Evolutionary conservation across 2,329 filamentous ascomycete species (phyloP).

Genomic region (Fusarium brevicatenulatum): DNA sequence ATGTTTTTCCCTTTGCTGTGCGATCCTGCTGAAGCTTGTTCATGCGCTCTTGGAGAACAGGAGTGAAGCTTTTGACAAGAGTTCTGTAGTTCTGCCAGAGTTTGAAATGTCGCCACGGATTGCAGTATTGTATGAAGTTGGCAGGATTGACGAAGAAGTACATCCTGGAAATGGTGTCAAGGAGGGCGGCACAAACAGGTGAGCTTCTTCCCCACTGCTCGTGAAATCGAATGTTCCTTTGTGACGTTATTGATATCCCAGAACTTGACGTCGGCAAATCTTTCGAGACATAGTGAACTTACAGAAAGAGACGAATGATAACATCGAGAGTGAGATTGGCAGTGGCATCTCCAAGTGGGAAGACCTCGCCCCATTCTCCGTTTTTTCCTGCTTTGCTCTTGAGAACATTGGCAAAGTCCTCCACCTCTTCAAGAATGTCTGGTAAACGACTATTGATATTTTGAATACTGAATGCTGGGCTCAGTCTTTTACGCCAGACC

Average conservation of each 20-base stretch:
- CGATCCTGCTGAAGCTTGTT: neutral
- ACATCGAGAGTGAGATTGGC: constrained; percentile 55
- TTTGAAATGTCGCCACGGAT: constrained; percentile 32
- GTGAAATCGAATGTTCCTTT: constrained; percentile 21
- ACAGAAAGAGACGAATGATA: constrained; percentile 52
- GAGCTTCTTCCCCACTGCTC: constrained; percentile 24
- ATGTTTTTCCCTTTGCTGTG: constrained; percentile 17
- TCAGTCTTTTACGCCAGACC: constrained; percentile 48
- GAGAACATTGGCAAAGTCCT: constrained; percentile 47
- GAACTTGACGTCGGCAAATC: no score
- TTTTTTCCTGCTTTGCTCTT: constrained; percentile 13
- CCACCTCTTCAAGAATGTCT: constrained; percentile 51
- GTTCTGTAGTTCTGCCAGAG: constrained; percentile 31
- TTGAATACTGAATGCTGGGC: constrained; percentile 51
- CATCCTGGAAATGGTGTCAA: constrained; percentile 18
- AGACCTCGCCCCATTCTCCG: constrained; percentile 29
- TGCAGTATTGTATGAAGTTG: constrained; percentile 21
- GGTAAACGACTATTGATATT: constrained; percentile 50
- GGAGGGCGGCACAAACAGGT: constrained; percentile 6
- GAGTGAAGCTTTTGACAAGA: constrained; percentile 8
- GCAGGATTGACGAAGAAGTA: constrained; percentile 20
- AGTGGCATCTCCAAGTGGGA: constrained; percentile 49
- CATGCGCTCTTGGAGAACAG: constrained; percentile 14
- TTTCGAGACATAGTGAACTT: neutral
- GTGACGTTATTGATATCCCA: neutral